A percentile compares a stretch with the other conserved stretches of the same genome.
Conservation (phyloP, 2,329 filamentous ascomycete genomes). For the Penicillium paneum region DNA sequence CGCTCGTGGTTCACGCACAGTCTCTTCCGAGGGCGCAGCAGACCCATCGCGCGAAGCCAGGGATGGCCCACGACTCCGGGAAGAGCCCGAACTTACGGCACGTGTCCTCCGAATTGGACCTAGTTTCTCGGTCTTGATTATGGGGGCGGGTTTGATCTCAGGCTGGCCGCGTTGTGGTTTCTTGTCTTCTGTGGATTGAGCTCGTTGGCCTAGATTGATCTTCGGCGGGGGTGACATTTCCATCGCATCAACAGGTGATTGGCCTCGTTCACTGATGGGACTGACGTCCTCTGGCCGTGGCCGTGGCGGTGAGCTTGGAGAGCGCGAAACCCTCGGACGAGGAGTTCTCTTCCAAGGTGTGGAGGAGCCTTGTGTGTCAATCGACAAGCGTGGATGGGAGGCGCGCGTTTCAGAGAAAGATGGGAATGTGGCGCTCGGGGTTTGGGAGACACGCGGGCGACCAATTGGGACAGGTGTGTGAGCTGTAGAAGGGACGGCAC, state of each 20-base stretch:
- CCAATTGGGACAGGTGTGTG: slow-evolving; percentile 28
- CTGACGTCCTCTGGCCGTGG: slow-evolving; percentile 45
- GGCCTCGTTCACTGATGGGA: slow-evolving; percentile 44
- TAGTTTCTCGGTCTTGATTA: slow-evolving; percentile 29
- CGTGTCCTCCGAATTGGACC: slow-evolving; percentile 28
- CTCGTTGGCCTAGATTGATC: slow-evolving; percentile 19
- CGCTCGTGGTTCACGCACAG: slow-evolving; percentile 16
- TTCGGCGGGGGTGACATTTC: slow-evolving; percentile 27
- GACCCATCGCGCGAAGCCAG: slow-evolving; percentile 35
- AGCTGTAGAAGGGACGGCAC: slow-evolving; percentile 13
- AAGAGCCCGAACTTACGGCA: slow-evolving; percentile 36
- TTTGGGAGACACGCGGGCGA: slow-evolving; percentile 24
- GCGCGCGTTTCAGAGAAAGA: slow-evolving; percentile 25
- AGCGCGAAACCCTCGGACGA: slow-evolving; percentile 32
- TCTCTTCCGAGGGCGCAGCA: slow-evolving; percentile 26
- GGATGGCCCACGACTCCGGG: slow-evolving; percentile 38
- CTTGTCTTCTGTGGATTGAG: slow-evolving; percentile 19
- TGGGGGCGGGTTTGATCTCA: slow-evolving; percentile 18
- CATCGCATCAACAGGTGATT: slow-evolving; percentile 35
- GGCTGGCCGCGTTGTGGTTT: slow-evolving; percentile 21
- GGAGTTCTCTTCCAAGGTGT: slow-evolving; percentile 46
- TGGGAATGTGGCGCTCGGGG: slow-evolving; percentile 28
- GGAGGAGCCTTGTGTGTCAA: slow-evolving; percentile 40
- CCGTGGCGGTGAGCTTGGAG: slow-evolving; percentile 40
- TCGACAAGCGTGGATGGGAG: slow-evolving; percentile 34